Evolutionary conservation across 1,284 basidiomycete species (phyloP), one percentile per base, ranked within the genome.

Genomic region (Papiliotrema terrestris): DNA sequence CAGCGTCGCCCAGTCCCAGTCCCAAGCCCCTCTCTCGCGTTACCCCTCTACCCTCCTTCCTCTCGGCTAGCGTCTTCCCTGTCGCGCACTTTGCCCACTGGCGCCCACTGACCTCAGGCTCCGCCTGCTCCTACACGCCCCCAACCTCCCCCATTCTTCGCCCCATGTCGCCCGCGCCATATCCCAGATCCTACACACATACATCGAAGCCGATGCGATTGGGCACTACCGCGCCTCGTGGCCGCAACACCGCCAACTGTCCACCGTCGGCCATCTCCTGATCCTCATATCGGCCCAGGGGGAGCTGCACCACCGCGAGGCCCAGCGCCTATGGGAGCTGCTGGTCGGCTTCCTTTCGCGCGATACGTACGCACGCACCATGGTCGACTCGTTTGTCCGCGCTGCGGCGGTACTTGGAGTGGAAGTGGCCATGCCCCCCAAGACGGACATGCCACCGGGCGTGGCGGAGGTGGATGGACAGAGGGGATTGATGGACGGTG

Each of bases 221-320:
- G 48, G 52, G 39, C 54, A 60, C 35, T 54, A 62, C 32, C 43
- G 54, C 29, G 57, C 63, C 23, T 59, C 55, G 2, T 65, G 63
- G 65, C 65, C 65, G 13, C 63, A 67, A 44, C 45, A 63, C 8
- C 56, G 55, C 14, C 57, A 58, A 15, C 49, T 67, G 14, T 52
- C 56, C 1, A 42, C 56, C 5, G 58, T 54, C 44, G 61, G 59
- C 8, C 65, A 65, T 22, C 51, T 65, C 3, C 58, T 67, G 22
- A 58, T 67, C 19, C 56, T 65, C 2, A 56, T 57, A 32, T 54
- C 54, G 38, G 54, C 55, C 20, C 48, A 47, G 8, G 62, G 62
- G 14, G 62, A 64, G 47, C 39, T 61, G 8, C 62, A 64, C 29
- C 41, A 19, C 8, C 52, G 54, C 9, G 62, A 64, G 26, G 54